phyloP scores from a whole-genome alignment of 1,284 basidiomycete genomes.

The Ceratobasidium sp. region DNA sequence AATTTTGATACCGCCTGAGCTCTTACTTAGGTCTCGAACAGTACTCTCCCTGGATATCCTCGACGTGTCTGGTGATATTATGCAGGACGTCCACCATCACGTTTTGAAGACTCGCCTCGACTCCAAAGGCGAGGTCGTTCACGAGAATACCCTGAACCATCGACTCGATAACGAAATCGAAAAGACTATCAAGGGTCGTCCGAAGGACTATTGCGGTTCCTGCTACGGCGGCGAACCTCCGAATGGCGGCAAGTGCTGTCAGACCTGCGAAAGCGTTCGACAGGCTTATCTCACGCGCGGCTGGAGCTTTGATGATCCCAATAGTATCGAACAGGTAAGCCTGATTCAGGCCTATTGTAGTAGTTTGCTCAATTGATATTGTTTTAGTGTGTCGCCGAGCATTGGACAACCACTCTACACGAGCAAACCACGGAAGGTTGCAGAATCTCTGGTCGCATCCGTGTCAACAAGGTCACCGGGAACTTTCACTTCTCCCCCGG shows the following conservation, averaged over 20 bases:
- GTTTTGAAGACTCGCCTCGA: constrained; percentile 87
- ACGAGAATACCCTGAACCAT: constrained; percentile 59
- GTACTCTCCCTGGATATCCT: constrained; percentile 96
- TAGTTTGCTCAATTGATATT: neutral
- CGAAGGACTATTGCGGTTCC: constrained; percentile 89
- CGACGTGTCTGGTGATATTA: constrained; percentile 97
- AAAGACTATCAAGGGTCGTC: constrained; percentile 74
- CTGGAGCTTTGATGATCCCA: constrained; percentile 95
- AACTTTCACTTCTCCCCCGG: constrained; percentile 92
- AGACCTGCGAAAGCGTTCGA: constrained; percentile 96
- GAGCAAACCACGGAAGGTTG: constrained; percentile 96
- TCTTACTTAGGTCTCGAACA: constrained; percentile 55
- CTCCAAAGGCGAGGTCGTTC: constrained; percentile 71
- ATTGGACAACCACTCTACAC: constrained; percentile 94
- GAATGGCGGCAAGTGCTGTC: constrained; percentile 90
- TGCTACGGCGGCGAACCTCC: constrained; percentile 94
- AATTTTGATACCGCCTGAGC: neutral
- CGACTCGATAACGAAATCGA: constrained; percentile 86
- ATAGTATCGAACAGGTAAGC: constrained; percentile 89
- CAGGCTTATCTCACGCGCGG: constrained; percentile 91
- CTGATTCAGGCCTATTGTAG: neutral
- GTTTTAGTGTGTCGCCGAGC: constrained; percentile 88
- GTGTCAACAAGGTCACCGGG: constrained; percentile 97
- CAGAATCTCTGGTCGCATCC: constrained; percentile 90
- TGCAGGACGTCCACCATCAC: constrained; percentile 91